Base-by-base conservation (phyloP, 306 rosid genomes). In the Prunus campanulata region DNA sequence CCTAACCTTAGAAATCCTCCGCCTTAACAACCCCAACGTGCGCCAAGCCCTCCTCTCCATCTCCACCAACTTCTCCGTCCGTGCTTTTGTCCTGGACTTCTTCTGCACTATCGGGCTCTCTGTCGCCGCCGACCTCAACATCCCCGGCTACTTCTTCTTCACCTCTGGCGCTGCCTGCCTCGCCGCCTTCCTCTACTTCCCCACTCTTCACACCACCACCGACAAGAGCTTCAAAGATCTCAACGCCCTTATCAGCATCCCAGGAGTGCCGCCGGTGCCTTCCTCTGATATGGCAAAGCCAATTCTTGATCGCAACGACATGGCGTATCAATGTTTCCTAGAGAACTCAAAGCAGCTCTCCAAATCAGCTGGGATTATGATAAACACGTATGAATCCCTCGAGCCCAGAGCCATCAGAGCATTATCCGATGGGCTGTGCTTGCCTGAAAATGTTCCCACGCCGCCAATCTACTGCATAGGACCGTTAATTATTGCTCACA, bases 21-120 rank as follows among this genome's bases (percentile, higher is more conserved):
- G 52, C 11, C 74, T 57, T 32, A 77, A 68, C 75, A 68, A 68
- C 48, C 75, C 68, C 13, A 11, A 68, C 13, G 75, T 77, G 24
- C 48, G 16, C 56, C 16, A 57, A 6, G 68, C 75, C 56, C 80
- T 77, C 61, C 19, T 68, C 16, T 77, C 74, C 69, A 44, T 77
- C 68, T 57, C 80, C 80, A 48, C 29, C 15, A 42, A 13, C 15
- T 56, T 44, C 47, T 44, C 54, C 46, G 35, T 86, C 22, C 61
- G 66, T 22, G 96, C 89, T 5, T 10, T 88, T 49, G 30, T 88
- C 55, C 19, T 87, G 57, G 88, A 88, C 56, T 74, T 82, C 75
- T 64, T 90, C 56, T 82, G 87, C 81, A 56, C 16, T 35, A 22
- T 49, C 6, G 57, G 70, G 2, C 49, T 81, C n/a, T 18, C 76